Evolutionary conservation across 2,329 filamentous ascomycete genomes (phyloP).

Genomic region (Colletotrichum godetiae): DNA sequence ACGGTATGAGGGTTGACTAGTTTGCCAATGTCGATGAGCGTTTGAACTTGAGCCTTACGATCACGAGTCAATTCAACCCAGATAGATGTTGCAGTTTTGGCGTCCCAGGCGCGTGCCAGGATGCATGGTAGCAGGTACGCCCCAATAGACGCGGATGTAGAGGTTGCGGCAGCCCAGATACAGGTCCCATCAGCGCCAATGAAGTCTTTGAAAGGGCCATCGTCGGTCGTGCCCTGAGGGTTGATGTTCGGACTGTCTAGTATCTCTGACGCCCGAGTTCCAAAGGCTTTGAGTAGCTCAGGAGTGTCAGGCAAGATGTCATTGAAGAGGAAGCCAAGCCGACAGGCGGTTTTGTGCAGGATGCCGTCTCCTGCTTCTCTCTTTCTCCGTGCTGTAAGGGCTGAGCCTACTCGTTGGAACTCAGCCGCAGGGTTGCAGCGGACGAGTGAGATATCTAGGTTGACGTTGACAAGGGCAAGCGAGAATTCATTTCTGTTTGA

Average conservation of each 20-base stretch:
- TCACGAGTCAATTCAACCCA: background rate
- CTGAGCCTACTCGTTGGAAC: background rate
- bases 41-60: background rate
- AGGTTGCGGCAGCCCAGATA: conserved; percentile 2
- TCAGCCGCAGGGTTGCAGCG: background rate
- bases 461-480: background rate
- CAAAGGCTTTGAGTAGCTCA: background rate
- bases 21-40: background rate
- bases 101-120: background rate
- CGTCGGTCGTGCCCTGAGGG: background rate
- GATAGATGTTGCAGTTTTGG: background rate
- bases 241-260: background rate
- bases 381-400: background rate
- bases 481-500: background rate
- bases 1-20: background rate
- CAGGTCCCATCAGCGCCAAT: background rate
- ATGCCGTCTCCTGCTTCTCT: conserved; percentile 3
- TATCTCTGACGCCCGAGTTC: background rate
- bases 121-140: background rate
- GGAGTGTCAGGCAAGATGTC: background rate
- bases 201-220: conserved; percentile 2
- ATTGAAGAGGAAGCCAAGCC: conserved; percentile 3
- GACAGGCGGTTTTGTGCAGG: background rate
- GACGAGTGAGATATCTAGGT: background rate
- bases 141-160: background rate